Evolutionary conservation across 2,329 filamentous ascomycete species (phyloP), one percentile per base, ranked within the genome.

Genomic region (Penicillium thymicola): DNA sequence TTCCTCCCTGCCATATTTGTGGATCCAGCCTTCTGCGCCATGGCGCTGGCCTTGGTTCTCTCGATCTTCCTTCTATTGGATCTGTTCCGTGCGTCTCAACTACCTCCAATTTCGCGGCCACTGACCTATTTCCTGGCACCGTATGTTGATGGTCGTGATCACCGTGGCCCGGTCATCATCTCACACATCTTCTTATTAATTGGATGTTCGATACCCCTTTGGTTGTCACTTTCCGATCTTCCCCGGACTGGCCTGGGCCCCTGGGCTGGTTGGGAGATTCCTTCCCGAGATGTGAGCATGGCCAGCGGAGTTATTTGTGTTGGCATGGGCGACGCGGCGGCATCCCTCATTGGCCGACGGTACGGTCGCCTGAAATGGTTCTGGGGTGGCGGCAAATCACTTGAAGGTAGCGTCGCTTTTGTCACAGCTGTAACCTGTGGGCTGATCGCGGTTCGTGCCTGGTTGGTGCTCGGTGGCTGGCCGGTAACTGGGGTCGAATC

Each of bases 131-230:
- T 99, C 71, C 81, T 99, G 4, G 89, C 91, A 0, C 94, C 94
- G 0, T 99, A 97, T 67, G 92, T 97, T 4, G 94, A 99, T 66
- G 94, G 94, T 0, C 82, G 94, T 61, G 94, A 99, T 71, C 85
- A 97, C 52, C 86, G 92, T 32, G 94, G 94, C 0, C 94, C 94
- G 0, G 92, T 99, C 28, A 93, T 99, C 42, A 89, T 99, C 51
- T 95, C 89, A 0, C 94, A 97, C 72, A 95, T 99, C 48, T 99
- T 99, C 70, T 81, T 99, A 11, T 83, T 97, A 5, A 91, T 97
- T 52, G 94, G 94, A 36, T 97, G 94, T 66, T 93, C 93, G 8
- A 92, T 97, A 5, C 94, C 94, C 0, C 82, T 97, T 2, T 97
- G 94, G 94, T 81, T 97, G 2, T 89, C 87, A 4, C 81, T 97